Percentiles rank a stretch among this genome's conserved stretches.
Conservation (phyloP, 305 asterid species). For the Plantago lanceolata region DNA sequence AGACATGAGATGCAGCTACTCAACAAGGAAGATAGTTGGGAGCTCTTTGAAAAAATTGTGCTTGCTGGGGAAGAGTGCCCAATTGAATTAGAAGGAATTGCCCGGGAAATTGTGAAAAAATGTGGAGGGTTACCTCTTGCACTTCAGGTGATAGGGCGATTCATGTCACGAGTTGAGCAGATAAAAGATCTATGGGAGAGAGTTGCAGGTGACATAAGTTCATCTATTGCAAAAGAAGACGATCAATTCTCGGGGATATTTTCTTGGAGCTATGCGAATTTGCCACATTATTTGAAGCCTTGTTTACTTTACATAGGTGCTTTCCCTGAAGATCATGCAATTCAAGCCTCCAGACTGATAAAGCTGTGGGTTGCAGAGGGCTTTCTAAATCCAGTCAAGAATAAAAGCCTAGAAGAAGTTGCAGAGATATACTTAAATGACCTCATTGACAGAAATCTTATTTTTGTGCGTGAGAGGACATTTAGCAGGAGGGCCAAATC, state of each 20-base stretch:
- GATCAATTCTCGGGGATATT: background rate
- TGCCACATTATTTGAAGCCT: conserved; percentile 1
- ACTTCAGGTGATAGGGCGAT: conserved; percentile 1
- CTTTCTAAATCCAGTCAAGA: background rate
- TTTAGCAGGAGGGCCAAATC: too few species aligned
- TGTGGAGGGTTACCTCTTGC: conserved; percentile 8
- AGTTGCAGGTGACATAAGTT: background rate
- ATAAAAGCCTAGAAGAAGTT: background rate
- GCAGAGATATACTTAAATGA: background rate
- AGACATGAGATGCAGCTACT: background rate
- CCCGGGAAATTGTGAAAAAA: background rate
- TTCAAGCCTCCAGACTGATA: background rate
- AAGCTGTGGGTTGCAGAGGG: conserved; percentile 1
- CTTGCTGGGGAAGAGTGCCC: background rate
- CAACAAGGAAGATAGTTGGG: background rate
- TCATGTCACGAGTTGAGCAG: background rate
- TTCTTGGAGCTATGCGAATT: background rate
- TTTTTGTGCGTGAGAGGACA: background rate
- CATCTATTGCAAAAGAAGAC: background rate
- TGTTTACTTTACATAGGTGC: background rate
- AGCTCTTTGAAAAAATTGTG: background rate
- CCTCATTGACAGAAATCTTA: background rate
- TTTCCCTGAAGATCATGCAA: background rate
- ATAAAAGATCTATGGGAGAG: background rate
- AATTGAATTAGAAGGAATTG: background rate